These are phyloP conservation scores for Magnolia kwangsiensis DNA, from an alignment of 164 flowering plant species.

Conservation along the genomic window DNA sequence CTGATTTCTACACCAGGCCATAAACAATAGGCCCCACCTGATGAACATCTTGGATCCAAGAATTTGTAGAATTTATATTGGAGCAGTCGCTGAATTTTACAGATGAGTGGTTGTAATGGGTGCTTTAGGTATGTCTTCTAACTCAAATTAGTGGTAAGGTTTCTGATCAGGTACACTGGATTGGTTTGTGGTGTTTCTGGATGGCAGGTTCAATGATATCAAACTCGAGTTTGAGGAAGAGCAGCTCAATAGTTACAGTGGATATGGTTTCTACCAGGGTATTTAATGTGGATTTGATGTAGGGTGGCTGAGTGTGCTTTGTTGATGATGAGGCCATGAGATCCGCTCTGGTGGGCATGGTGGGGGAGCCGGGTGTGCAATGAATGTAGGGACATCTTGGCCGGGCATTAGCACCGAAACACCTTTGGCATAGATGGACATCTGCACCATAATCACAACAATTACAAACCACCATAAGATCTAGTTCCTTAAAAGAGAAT, in stretches of 20 bases:
- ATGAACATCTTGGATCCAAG: too few species aligned
- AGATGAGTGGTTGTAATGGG: too few species aligned
- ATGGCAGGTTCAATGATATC: too few species aligned
- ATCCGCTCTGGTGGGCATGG: slow-evolving; percentile 49
- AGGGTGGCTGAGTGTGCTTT: slow-evolving; percentile 5
- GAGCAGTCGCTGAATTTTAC: too few species aligned
- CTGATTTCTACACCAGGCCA: too few species aligned
- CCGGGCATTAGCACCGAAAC: slow-evolving; percentile 98
- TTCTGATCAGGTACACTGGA: too few species aligned
- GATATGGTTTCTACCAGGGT: neutral
- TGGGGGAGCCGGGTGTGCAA: slow-evolving; percentile 81
- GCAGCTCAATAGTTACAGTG: neutral
- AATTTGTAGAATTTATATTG: too few species aligned
- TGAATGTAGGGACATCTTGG: slow-evolving; percentile 71
- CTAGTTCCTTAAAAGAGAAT: too few species aligned
- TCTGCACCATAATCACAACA: slow-evolving; percentile 36
- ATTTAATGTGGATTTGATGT: neutral
- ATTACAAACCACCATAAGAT: neutral
- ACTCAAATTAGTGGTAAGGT: too few species aligned
- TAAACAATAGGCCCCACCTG: too few species aligned
- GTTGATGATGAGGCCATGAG: slow-evolving; percentile 50
- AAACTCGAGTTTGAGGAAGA: neutral
- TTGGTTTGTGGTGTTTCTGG: too few species aligned
- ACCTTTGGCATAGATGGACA: slow-evolving; percentile 60
- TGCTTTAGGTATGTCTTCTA: too few species aligned